Conservation (phyloP, 768 basidiomycete species). For the Termitomyces sp. region DNA sequence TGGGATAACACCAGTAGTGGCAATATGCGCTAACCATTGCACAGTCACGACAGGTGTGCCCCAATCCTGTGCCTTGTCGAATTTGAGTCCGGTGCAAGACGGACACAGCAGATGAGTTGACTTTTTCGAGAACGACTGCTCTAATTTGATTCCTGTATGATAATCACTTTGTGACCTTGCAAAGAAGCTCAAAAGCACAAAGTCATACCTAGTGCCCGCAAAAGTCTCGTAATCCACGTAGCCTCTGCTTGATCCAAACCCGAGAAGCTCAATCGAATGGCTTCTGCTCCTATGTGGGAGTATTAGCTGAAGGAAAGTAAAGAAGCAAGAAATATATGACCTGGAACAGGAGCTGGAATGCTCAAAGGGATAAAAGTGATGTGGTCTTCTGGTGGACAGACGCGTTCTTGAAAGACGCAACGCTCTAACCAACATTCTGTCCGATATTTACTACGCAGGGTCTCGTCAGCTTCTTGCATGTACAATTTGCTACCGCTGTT, state of each 20-base stretch:
- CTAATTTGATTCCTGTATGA: conserved; percentile 45
- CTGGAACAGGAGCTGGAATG: conserved; percentile 51
- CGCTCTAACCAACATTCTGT: conserved; percentile 95
- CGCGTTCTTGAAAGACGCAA: conserved; percentile 71
- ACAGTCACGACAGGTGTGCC: conserved; percentile 64
- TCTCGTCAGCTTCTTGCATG: conserved; percentile 45
- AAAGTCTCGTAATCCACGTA: conserved; percentile 59
- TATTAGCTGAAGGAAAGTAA: neutral
- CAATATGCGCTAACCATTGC: conserved; percentile 65
- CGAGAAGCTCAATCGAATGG: conserved; percentile 61
- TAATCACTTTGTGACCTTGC: neutral
- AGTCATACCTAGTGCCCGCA: conserved; percentile 61
- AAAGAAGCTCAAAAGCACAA: neutral
- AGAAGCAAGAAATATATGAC: conserved; percentile 25
- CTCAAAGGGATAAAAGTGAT: conserved; percentile 65
- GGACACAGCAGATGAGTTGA: conserved; percentile 84
- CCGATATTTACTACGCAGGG: conserved; percentile 52
- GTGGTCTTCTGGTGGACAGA: conserved; percentile 65
- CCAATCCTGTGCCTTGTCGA: conserved; percentile 78
- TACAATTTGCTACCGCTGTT: conserved; percentile 68
- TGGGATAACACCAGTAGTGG: conserved; percentile 45
- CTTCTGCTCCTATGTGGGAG: conserved; percentile 45
- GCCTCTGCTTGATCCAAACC: conserved; percentile 69
- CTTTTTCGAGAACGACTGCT: conserved; percentile 55
- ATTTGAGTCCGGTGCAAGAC: conserved; percentile 64